Conservation (phyloP, 2,329 filamentous ascomycete species). For the Coniella vitis region DNA sequence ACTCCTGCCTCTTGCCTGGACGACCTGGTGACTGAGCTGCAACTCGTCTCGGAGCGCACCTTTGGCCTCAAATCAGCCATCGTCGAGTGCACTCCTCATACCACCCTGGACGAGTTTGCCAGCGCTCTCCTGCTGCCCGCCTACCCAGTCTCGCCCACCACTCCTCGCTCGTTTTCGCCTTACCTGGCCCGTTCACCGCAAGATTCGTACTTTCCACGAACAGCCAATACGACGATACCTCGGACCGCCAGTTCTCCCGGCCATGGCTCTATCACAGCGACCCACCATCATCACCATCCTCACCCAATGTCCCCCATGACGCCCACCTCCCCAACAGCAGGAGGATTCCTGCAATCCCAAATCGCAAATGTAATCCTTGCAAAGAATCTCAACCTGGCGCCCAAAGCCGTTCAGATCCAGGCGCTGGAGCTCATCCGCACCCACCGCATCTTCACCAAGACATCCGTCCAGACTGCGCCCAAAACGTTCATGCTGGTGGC, state of each 20-base stretch:
- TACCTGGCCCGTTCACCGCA: constrained; percentile 14
- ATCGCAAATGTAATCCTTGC: constrained; percentile 79
- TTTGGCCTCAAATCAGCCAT: constrained; percentile 68
- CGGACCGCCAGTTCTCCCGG: neutral
- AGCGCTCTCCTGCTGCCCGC: constrained; percentile 54
- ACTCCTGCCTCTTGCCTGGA: constrained; percentile 56
- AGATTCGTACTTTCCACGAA: constrained; percentile 21
- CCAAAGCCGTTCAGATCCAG: constrained; percentile 76
- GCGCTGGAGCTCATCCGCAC: constrained; percentile 71
- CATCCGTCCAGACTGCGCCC: constrained; percentile 65
- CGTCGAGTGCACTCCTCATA: constrained; percentile 65
- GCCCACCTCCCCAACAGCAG: constrained; percentile 15
- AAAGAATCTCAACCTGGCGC: constrained; percentile 68
- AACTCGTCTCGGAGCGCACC: constrained; percentile 59
- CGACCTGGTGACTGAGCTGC: constrained; percentile 66
- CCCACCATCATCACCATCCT: constrained; percentile 1
- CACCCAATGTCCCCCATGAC: constrained; percentile 20
- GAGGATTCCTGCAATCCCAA: constrained; percentile 29
- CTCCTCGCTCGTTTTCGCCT: constrained; percentile 17
- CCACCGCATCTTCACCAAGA: constrained; percentile 69
- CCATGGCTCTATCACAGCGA: neutral
- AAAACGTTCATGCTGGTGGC: constrained; percentile 75
- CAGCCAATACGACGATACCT: too few relatives aligned
- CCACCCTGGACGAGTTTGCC: constrained; percentile 75
- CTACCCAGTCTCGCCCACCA: constrained; percentile 34